Percentiles rank a stretch among this genome's conserved stretches.
These are phyloP conservation scores for Fusarium buharicum DNA, from an alignment of 2,329 filamentous ascomycete genomes.

Conservation along the genomic window DNA sequence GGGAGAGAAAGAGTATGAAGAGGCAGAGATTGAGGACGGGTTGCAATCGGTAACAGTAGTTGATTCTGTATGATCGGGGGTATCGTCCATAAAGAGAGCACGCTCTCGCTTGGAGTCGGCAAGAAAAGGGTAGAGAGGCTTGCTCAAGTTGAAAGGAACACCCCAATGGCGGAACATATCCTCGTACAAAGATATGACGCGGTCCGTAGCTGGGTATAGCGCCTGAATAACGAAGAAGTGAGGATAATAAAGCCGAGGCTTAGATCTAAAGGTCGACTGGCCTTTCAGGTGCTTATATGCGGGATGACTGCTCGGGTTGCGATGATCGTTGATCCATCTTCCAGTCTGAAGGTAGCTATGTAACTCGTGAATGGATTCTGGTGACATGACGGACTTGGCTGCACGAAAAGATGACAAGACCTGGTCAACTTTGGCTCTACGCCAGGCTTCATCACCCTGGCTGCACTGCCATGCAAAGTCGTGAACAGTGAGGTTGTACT, in stretches of 20 bases:
- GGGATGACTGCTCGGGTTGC: background rate
- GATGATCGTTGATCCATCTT: background rate
- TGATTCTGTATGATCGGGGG: background rate
- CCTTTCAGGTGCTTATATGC: background rate
- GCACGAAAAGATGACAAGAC: background rate
- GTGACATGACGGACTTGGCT: background rate
- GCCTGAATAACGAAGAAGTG: background rate
- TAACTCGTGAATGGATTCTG: background rate
- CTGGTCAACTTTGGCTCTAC: background rate
- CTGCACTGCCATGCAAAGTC: background rate
- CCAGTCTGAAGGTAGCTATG: background rate
- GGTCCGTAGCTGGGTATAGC: background rate
- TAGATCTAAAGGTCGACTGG: background rate
- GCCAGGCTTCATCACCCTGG: background rate
- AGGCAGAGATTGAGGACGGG: background rate
- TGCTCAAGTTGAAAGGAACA: background rate
- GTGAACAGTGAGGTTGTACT: background rate
- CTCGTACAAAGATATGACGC: background rate
- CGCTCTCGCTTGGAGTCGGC: background rate
- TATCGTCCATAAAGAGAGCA: background rate
- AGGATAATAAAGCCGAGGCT: background rate
- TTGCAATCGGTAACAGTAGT: background rate
- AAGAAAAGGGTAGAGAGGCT: background rate
- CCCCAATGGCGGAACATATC: background rate
- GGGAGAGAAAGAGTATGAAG: background rate